Evolutionary conservation across 2,329 filamentous ascomycete genomes (phyloP).

Genomic region (Ascocoryne sarcoides): DNA sequence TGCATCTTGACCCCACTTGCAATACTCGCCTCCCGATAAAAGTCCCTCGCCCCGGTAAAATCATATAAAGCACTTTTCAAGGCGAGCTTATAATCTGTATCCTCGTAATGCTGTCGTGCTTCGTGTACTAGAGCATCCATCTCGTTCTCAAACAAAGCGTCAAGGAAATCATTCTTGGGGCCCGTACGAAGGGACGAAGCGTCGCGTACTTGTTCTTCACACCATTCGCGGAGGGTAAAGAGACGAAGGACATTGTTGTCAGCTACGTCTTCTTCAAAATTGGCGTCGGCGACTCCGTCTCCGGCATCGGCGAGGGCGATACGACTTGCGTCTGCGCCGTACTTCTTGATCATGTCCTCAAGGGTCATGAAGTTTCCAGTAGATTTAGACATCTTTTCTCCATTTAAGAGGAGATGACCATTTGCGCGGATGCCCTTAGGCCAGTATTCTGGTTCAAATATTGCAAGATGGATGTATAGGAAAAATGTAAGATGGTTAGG

Average conservation of each 20-base stretch:
- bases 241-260: constrained; percentile 85
- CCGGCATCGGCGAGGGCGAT: constrained; percentile 91
- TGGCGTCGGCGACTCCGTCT: constrained; percentile 89
- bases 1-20: constrained; percentile 81
- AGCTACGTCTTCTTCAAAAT: constrained; percentile 92
- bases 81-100: constrained; percentile 77
- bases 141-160: constrained; percentile 88
- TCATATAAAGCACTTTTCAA: constrained; percentile 84
- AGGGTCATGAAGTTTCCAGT: constrained; percentile 97
- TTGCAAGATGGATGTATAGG: constrained; percentile 84
- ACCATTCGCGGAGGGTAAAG: constrained; percentile 79
- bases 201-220: constrained; percentile 72
- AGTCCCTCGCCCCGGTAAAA: constrained; percentile 78
- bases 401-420: constrained; percentile 88
- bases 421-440: constrained; percentile 79
- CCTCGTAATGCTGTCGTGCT: constrained; percentile 67
- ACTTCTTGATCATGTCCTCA: constrained; percentile 78
- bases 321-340: constrained; percentile 85
- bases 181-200: constrained; percentile 66
- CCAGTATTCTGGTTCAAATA: constrained; percentile 86
- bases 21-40: constrained; percentile 76
- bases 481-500: constrained; percentile 94
- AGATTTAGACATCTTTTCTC: constrained; percentile 97
- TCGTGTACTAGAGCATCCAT: constrained; percentile 77
- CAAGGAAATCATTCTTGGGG: constrained; percentile 68